Conservation (phyloP, 371 early-diverging fungal species). For the Capillidium heterosporum region DNA sequence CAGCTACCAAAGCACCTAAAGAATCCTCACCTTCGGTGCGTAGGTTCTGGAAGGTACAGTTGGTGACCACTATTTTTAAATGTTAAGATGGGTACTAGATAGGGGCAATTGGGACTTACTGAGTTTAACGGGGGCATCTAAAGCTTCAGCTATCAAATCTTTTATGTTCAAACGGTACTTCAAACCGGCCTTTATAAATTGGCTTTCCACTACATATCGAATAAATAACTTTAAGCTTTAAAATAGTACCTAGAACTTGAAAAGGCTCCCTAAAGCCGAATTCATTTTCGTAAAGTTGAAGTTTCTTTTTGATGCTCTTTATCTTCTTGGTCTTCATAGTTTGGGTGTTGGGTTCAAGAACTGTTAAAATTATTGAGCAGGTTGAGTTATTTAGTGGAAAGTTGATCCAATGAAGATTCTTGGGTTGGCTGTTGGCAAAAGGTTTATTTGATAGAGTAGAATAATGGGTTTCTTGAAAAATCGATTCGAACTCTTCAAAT, state of each 20-base stretch:
- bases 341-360: no score
- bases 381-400: no score
- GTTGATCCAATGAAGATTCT: no score
- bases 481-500: no score
- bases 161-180: constrained; percentile 1
- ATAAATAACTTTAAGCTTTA: neutral
- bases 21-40: neutral
- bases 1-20: constrained; percentile 1
- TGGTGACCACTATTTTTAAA: neutral
- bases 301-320: neutral
- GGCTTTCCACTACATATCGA: neutral
- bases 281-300: neutral
- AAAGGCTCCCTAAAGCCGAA: neutral
- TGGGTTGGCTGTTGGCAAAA: no score
- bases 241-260: neutral
- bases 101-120: neutral
- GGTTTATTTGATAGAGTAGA: no score
- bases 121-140: constrained; percentile 1
- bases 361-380: no score
- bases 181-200: neutral
- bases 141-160: neutral
- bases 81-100: neutral
- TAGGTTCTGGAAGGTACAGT: constrained; percentile 2
- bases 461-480: no score
- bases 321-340: neutral